Evolutionary conservation across 768 basidiomycete genomes (phyloP).

Genomic region (Botryobasidium botryosum): DNA sequence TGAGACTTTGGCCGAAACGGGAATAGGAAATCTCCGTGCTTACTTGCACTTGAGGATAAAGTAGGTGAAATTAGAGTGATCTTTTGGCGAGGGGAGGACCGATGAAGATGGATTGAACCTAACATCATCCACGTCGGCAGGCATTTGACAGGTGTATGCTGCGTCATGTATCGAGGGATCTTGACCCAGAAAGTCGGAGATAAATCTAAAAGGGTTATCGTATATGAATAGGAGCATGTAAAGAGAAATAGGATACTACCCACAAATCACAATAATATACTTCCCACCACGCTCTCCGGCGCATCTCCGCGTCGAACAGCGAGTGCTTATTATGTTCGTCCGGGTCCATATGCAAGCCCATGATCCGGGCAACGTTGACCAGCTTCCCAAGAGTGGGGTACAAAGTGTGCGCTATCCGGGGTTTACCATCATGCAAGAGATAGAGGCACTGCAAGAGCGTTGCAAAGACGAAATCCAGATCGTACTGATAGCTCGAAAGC

Average conservation of each 20-base stretch:
- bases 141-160: constrained; percentile 38
- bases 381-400: constrained; percentile 45
- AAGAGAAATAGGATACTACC: constrained; percentile 19
- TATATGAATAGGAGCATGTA: background rate
- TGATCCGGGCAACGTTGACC: constrained; percentile 43
- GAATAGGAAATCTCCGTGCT: constrained; percentile 14
- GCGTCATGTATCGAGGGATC: constrained; percentile 40
- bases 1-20: background rate
- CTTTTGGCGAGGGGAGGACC: constrained; percentile 25
- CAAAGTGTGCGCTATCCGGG: constrained; percentile 25
- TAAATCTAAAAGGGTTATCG: constrained; percentile 33
- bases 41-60: constrained; percentile 47
- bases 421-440: constrained; percentile 34
- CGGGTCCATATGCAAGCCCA: constrained; percentile 46
- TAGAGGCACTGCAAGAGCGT: constrained; percentile 39
- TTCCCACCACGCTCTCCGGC: constrained; percentile 61
- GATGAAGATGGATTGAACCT: constrained; percentile 32
- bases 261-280: constrained; percentile 63
- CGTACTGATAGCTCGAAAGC: constrained; percentile 24
- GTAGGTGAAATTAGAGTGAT: constrained; percentile 24
- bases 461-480: constrained; percentile 42
- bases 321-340: constrained; percentile 33
- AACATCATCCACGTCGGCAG: constrained; percentile 38
- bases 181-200: constrained; percentile 49
- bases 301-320: constrained; percentile 34